Conservation (phyloP, 805 yeast species). For the Torulaspora microellipsoides region DNA sequence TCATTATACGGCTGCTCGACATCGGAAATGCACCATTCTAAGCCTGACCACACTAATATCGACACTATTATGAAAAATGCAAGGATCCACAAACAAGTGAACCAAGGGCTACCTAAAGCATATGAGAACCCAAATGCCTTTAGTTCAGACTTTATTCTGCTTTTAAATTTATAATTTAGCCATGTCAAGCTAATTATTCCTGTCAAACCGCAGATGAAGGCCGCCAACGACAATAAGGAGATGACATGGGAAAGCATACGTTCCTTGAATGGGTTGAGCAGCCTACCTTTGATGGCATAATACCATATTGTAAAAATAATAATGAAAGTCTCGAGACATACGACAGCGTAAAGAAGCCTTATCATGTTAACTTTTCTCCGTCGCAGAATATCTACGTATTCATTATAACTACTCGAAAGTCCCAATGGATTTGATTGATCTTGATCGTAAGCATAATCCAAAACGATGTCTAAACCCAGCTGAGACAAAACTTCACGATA, state of each 20-base stretch:
- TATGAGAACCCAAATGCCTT: slow-evolving; percentile 27
- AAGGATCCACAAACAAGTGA: slow-evolving; percentile 21
- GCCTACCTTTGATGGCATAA: slow-evolving; percentile 26
- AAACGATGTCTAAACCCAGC: slow-evolving; percentile 27
- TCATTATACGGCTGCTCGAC: slow-evolving; percentile 10
- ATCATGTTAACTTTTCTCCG: slow-evolving; percentile 18
- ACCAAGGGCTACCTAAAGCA: slow-evolving; percentile 27
- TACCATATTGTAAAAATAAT: slow-evolving; percentile 22
- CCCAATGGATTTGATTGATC: slow-evolving; percentile 1
- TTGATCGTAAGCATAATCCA: slow-evolving; percentile 29
- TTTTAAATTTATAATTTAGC: slow-evolving; percentile 18
- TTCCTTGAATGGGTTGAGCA: slow-evolving; percentile 20
- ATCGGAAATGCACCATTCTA: slow-evolving; percentile 33
- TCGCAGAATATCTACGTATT: slow-evolving; percentile 12
- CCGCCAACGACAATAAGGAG: slow-evolving; percentile 23
- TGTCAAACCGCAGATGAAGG: slow-evolving; percentile 21
- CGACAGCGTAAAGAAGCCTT: slow-evolving; percentile 16
- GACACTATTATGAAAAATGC: slow-evolving; percentile 21
- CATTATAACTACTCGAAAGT: slow-evolving; percentile 9
- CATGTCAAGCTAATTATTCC: slow-evolving; percentile 17
- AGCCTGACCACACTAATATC: slow-evolving; percentile 32
- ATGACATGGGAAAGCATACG: slow-evolving; percentile 21
- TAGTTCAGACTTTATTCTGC: slow-evolving; percentile 23
- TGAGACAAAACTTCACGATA: slow-evolving; percentile 25
- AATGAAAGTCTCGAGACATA: slow-evolving; percentile 12